These are phyloP conservation scores for Cyberlindnera euphorbiae DNA, from an alignment of 805 yeast genomes.

Conservation along the genomic window DNA sequence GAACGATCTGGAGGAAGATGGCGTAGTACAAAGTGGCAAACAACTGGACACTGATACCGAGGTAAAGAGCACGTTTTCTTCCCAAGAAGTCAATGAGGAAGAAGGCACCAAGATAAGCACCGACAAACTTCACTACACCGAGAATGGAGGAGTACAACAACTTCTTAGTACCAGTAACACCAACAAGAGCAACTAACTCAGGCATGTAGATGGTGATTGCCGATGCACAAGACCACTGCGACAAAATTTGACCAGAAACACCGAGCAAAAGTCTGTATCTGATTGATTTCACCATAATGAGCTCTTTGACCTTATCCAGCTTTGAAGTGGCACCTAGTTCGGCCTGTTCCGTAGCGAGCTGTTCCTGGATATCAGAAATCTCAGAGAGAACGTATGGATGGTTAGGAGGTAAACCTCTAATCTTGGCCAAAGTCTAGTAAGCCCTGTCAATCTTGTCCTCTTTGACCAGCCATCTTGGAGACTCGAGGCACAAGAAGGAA, in stretches of 20 bases:
- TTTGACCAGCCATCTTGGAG: conserved; percentile 43
- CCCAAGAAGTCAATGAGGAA: conserved; percentile 51
- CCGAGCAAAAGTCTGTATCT: conserved; percentile 43
- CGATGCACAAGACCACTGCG: conserved; percentile 59
- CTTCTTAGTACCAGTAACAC: conserved; percentile 37
- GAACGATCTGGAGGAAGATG: conserved; percentile 40
- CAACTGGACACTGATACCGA: conserved; percentile 43
- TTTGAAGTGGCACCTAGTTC: conserved; percentile 24
- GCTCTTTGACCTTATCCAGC: conserved; percentile 28
- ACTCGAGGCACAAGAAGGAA: conserved; percentile 42
- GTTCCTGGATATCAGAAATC: conserved; percentile 46
- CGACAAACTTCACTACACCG: conserved; percentile 47
- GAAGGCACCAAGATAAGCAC: conserved; percentile 47
- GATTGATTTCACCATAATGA: conserved; percentile 35
- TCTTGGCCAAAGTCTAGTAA: conserved; percentile 30
- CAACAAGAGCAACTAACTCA: conserved; percentile 43
- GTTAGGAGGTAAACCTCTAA: conserved; percentile 39
- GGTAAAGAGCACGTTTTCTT: conserved; percentile 43
- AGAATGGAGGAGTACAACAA: conserved; percentile 46
- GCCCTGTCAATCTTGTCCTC: conserved; percentile 40
- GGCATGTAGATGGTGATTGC: conserved; percentile 55
- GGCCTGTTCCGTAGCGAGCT: conserved; percentile 34
- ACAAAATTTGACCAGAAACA: conserved; percentile 39
- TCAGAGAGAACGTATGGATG: conserved; percentile 49
- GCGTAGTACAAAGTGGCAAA: conserved; percentile 42